These are phyloP conservation scores for Colletotrichum sp. DNA, from an alignment of 2,329 filamentous ascomycete species.

Conservation along the genomic window DNA sequence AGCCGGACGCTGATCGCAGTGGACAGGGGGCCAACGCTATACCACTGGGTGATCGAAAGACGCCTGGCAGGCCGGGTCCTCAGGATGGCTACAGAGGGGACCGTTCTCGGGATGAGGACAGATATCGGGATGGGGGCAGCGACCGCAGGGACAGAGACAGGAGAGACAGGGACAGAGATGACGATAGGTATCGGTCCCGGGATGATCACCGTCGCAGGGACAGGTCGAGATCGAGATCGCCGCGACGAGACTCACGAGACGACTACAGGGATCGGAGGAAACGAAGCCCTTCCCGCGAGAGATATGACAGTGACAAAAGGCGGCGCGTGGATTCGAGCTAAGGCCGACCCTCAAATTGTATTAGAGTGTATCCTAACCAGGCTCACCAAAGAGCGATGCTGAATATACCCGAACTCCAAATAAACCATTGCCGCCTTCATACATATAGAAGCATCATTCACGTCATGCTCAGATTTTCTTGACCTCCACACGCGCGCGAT, in stretches of 20 bases:
- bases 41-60: constrained; percentile 68
- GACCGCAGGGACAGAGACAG: constrained; percentile 25
- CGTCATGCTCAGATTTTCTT: constrained; percentile 64
- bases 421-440: not conserved
- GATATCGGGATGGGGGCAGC: constrained; percentile 33
- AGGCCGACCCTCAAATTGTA: constrained; percentile 2
- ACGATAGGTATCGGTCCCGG: constrained; percentile 33
- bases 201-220: constrained; percentile 37
- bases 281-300: constrained; percentile 60
- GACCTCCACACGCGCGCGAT: constrained; percentile 86
- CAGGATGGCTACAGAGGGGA: constrained; percentile 29
- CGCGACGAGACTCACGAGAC: constrained; percentile 46
- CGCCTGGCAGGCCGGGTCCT: not conserved
- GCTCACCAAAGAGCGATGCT: constrained; percentile 2
- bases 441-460: not conserved
- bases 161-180: constrained; percentile 29
- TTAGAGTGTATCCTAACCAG: constrained; percentile 10
- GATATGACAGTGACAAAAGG: constrained; percentile 64
- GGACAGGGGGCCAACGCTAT: constrained; percentile 73
- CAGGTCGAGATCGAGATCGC: constrained; percentile 59
- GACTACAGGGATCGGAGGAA: constrained; percentile 57
- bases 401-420: constrained; percentile 24
- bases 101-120: constrained; percentile 43
- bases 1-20: constrained; percentile 59
- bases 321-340: constrained; percentile 52